Base-by-base conservation (phyloP, 2,329 filamentous ascomycete species). In the Trichoderma lentiforme region DNA sequence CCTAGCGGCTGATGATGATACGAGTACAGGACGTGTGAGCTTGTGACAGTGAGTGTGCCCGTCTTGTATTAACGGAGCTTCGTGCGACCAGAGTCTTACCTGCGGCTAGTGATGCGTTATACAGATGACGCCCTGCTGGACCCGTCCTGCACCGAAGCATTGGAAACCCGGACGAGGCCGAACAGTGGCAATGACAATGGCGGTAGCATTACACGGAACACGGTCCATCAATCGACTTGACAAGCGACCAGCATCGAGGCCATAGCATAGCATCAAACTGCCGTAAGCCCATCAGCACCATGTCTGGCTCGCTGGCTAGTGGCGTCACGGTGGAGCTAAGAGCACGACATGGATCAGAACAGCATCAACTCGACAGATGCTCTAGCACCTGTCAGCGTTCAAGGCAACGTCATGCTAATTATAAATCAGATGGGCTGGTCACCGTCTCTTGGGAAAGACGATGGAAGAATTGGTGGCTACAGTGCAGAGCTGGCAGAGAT, bases 281-380 rank as follows among this genome's bases (percentile, higher is more conserved):
- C 53, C 65, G 51, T 68, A 68, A 68, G 65, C 65, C 65, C 65
- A 68, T 68, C 65, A 68, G 65, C 65, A 68, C 65, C 65, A 68
- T 60, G 65, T 47, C 65, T 32, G 51, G 65, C 36, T 58, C 21
- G 56, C 66, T 61, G 53, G 53, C 56, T 51, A 69, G 66, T 69
- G 66, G 66, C 66, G 53, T 69, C 36, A 43, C 36, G 56, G 66
- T 69, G 66, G 66, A 69, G 66, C 66, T 36, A 26, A 14, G 36
- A 66, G 56, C 36, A 47, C 43, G 56, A 32, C 56, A 69, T 69
- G 66, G 53, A 69, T 51, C 51, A 36, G 32, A 26, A 66, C n/a
- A 56, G 36, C 64, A 66, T 56, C 63, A 68, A 43, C 18, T 43
- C 65, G 26, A 63, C 47, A 47, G 65, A 47, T 47, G 53, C 65